Evolutionary conservation across 1,284 basidiomycete species (phyloP), one percentile per base, ranked within the genome.

Genomic region (Pseudozyma tsukubaensis): DNA sequence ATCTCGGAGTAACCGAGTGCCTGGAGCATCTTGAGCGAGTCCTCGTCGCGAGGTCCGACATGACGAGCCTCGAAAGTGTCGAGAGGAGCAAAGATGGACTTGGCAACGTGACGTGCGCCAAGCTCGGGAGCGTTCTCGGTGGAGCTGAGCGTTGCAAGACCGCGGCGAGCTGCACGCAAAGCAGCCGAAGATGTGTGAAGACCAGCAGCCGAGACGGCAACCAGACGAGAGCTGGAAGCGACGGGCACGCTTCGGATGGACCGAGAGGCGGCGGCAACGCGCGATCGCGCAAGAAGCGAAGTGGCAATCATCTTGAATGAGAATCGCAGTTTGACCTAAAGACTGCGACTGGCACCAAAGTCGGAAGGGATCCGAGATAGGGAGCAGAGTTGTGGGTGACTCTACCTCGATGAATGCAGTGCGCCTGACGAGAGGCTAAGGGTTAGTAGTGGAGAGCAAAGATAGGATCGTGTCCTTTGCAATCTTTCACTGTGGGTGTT

Each of bases 21-120:
- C n/a, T 67, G 19, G 44, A 83, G 80, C 74, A 82, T 82, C 48
- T 72, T 65, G 36, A 72, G 19, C 13, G 79, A 58, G 53, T 83
- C 78, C 14, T 56, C 45, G n/a, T 67, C 59, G n/a, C 82, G 66
- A 6, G 82, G 81, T 21, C 82, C 82, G 32, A 83, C 60, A 57
- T 83, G 82, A 29, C 82, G 75, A 35, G 69, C 54, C 55, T 77
- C 73, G 50, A 83, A 83, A 11, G 72, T 63, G 64, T 83, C 82
- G 40, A 83, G 73, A 3, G 81, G 73, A 8, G 78, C 76, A 67
- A 83, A 83, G 52, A 83, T 68, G 37, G 76, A 77, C 48, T 69
- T 61, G 32, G 75, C 71, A 40, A 77, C 75, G 48, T 77, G 71
- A 16, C 53, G 52, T 2, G 75, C 62, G 36, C 75, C 71, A 16